Evolutionary conservation across 805 yeast genomes (phyloP), one percentile per base, ranked within the genome.

Genomic region (Ogataea trehalophila): DNA sequence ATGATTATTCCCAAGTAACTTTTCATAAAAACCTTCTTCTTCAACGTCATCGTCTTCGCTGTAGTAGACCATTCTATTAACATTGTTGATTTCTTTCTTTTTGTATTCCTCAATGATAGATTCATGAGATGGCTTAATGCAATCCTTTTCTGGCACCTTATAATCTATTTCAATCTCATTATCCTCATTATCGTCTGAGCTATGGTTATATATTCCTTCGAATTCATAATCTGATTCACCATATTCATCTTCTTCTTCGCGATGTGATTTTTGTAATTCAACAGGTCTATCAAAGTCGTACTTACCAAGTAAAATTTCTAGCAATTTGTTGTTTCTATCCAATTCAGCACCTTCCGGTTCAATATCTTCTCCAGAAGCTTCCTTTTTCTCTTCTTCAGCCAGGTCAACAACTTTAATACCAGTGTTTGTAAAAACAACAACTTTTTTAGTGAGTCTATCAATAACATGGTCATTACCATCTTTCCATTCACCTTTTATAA

Each of bases 391-490:
- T 22, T 41, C 52, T 13, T 22, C 39, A 18, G 33, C 39, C 14
- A 29, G 22, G 17, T 48, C 48, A 33, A 39, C 43, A 37, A 49
- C 48, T 18, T 39, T 41, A 13, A 54, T 42, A 5, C 54, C 62
- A 8, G 44, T 44, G 37, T 51, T 49, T 50, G 66, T 50, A 53
- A 63, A 70, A 33, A 64, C 57, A 22, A 74, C 61, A 45, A 48
- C 36, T 22, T 54, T 52, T 20, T 41, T 47, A 2, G 56, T 26
- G n/a, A 62, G 43, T 41, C 80, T 73, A 59, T 91, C 97, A 17
- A 91, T 76, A 13, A 88, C 76, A 61, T 87, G 95, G 42, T 83
- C 87, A 50, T 79, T 81, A 6, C 90, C 90, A 63, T 86, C 87
- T 55, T 76, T 76, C 97, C 97, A 89, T 41, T 74, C 76, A 0